Base-by-base conservation (phyloP, 805 yeast genomes). In the Jamesozyma rosinii region DNA sequence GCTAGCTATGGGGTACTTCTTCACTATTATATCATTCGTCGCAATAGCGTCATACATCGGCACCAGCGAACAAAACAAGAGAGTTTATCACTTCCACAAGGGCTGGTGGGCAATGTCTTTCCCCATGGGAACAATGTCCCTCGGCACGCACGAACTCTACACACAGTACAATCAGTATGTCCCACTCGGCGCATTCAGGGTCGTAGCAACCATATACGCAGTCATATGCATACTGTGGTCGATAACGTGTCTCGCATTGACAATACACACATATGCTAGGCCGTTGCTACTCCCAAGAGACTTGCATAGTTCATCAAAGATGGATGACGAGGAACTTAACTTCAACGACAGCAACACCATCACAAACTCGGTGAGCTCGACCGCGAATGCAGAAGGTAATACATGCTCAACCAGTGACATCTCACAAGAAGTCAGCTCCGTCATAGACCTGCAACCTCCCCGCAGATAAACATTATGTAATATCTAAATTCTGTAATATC, bases 41-140 rank as follows among this genome's bases (percentile, higher is more conserved):
- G 57, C 69, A 4, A 42, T 57, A 3, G 17, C 47, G 1, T 51
- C 61, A 4, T 52, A 52, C 38, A 19, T 24, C 32, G 44, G 43
- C 10, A 36, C 44, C 8, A 34, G 34, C 21, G 61, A 67, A 1
- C 9, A 33, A 8, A 33, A 33, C 8, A 33, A 33, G 10, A 71
- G 71, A 0, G 54, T 60, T 3, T 61, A 59, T 17, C 43, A 49
- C 27, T 79, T 77, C 65, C 65, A 68, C 24, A 69, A 70, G 49
- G 71, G 75, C 1, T 77, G 78, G 77, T 84, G 95, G 95, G 79
- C 88, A 15, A 75, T 83, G 69, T 83, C 95, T 49, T 88, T 88
- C 79, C 96, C 95, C 3, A 54, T 87, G 52, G 96, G 95, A 2
- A 85, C 94, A 0, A 78, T 84, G 81, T 69, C 81, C 0, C 58